Conservation (phyloP, 1,284 basidiomycete genomes). For the Tylopilus sp. region DNA sequence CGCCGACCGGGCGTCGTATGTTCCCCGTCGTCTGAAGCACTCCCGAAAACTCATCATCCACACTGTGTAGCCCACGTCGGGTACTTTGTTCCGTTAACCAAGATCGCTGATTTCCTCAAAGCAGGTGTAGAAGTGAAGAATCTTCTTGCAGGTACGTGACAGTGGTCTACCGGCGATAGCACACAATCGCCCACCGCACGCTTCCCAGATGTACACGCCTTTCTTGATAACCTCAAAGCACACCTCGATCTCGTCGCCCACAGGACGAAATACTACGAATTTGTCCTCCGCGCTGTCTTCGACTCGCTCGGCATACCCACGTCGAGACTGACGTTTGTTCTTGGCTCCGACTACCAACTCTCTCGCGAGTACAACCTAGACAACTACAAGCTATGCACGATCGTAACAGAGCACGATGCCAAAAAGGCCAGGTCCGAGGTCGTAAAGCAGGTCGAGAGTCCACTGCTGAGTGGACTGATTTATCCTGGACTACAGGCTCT, state of each 20-base stretch:
- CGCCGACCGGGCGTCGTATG: constrained; percentile 94
- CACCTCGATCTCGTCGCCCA: constrained; percentile 94
- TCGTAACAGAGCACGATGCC: constrained; percentile 95
- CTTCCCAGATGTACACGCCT: constrained; percentile 92
- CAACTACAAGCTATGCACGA: constrained; percentile 91
- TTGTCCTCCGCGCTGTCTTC: constrained; percentile 87
- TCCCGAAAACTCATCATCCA: constrained; percentile 4
- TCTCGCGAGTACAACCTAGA: constrained; percentile 95
- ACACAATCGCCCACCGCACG: not conserved
- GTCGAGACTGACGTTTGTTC: constrained; percentile 86
- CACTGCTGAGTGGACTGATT: constrained; percentile 90
- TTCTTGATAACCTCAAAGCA: constrained; percentile 98
- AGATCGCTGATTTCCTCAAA: constrained; percentile 96
- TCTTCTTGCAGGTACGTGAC: constrained; percentile 81
- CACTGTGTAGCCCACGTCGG: constrained; percentile 86
- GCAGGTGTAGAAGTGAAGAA: constrained; percentile 94
- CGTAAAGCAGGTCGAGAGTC: constrained; percentile 97
- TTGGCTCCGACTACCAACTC: constrained; percentile 94
- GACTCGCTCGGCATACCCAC: constrained; percentile 92
- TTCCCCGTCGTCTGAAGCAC: constrained; percentile 18
- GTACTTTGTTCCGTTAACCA: constrained; percentile 95
- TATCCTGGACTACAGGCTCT: constrained; percentile 98
- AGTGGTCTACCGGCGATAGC: not conserved
- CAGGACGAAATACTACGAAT: constrained; percentile 93
- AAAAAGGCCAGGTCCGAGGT: constrained; percentile 99